A percentile compares a stretch with the other conserved stretches of the same genome.
phyloP scores from a whole-genome alignment of 441 rosid species.

The Populus trichocarpa region DNA sequence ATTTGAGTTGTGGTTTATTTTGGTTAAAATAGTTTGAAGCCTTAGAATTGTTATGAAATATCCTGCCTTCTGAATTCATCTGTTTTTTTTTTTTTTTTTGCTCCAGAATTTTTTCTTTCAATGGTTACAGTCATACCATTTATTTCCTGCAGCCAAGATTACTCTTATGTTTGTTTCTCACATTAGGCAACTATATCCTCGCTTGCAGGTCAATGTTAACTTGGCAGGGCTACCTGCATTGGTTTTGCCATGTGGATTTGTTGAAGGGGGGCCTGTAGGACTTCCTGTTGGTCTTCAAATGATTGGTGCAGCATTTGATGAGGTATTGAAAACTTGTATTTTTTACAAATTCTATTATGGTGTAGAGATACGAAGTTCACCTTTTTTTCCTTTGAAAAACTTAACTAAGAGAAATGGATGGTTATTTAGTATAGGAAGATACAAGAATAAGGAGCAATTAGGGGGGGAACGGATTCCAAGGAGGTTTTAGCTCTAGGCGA shows the following conservation, averaged over 20 bases:
- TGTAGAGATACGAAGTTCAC: background rate
- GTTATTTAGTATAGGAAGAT: background rate
- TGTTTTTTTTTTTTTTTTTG: background rate
- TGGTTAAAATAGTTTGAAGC: background rate
- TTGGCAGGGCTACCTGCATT: conserved; percentile 85
- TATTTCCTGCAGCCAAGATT: background rate
- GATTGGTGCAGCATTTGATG: conserved; percentile 81
- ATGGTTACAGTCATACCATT: background rate
- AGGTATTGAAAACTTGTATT: conserved; percentile 38
- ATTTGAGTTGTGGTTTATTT: background rate
- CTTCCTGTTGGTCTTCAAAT: conserved; percentile 95
- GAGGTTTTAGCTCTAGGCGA: background rate
- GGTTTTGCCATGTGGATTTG: conserved; percentile 89
- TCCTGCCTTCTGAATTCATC: background rate
- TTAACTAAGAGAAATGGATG: background rate
- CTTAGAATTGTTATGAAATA: background rate
- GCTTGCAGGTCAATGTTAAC: conserved; percentile 83
- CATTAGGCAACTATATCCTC: conserved; percentile 13
- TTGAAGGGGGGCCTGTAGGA: conserved; percentile 59
- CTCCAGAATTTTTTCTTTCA: no score
- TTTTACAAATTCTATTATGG: background rate
- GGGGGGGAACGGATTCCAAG: background rate
- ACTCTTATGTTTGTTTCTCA: background rate
- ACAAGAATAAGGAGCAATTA: background rate
- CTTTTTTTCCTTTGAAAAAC: background rate